Evolutionary conservation across 768 basidiomycete genomes (phyloP), one percentile per base, ranked within the genome.

Genomic region (Obba rivulosa): DNA sequence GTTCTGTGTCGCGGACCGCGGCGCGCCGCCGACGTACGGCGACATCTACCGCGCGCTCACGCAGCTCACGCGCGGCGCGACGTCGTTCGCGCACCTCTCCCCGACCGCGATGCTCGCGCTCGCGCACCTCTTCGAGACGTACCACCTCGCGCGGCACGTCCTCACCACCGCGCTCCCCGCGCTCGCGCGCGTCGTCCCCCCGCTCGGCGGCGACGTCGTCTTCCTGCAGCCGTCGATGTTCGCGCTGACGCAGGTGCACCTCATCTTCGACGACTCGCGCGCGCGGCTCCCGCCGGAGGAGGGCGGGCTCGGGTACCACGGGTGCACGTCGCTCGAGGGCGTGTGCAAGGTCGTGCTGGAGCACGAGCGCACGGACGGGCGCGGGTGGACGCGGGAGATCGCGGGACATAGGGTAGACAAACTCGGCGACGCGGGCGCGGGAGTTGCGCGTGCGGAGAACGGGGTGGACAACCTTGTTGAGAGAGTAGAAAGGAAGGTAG

Each of bases 1-100:
- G 2, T 90, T 87, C 66, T 69, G 67, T 24, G 62, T 89, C 45
- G 72, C 80, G 1, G 85, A 90, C 59, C 75, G 83, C 1, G 84
- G 84, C 8, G 77, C 79, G 0, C 74, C 81, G 14, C 63, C 74
- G 2, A 81, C 82, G 4, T 83, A 73, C 48, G 78, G 83, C 16
- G 87, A 90, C 54, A 66, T 79, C 23, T 80, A 85, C 59, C 67
- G 65, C 21, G 70, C 68, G 3, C 68, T 89, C 31, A 69, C 70
- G 28, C 75, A 78, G 2, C 71, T 89, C 36, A 73, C 76, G 4
- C 71, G 75, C n/a, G 76, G 79, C 5, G 76, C 78, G 47, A 78
- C 75, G 38, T 63, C 60, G 3, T 87, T 86, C 66, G 75, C 73
- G 1, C 39, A 58, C 14, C 28, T 87, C 5, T 81, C 85, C 1